Percentiles rank a stretch among this genome's conserved stretches.
Conservation (phyloP, 768 basidiomycete species). For the Infundibulicybe gibba region DNA sequence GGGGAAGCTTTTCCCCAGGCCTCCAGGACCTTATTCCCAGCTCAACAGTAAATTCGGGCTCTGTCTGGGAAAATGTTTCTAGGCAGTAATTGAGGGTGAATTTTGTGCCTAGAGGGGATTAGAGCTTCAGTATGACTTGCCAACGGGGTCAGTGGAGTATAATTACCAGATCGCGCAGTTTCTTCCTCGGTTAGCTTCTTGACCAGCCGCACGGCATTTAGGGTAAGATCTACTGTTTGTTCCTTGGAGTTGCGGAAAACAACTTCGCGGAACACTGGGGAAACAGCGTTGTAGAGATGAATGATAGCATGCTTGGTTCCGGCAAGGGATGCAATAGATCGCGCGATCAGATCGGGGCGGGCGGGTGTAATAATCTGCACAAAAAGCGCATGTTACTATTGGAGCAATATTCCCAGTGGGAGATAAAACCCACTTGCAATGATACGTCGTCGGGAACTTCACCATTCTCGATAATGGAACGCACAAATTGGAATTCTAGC, state of each 20-base stretch:
- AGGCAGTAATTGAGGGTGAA: conserved; percentile 86
- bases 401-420: neutral
- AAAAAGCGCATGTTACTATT: neutral
- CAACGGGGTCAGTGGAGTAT: neutral
- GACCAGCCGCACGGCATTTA: conserved; percentile 65
- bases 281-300: conserved; percentile 86
- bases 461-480: conserved; percentile 60
- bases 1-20: conserved; percentile 65
- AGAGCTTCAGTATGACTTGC: neutral
- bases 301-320: conserved; percentile 77
- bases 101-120: conserved; percentile 34
- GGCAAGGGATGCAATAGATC: conserved; percentile 70
- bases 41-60: conserved; percentile 74
- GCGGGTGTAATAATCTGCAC: conserved; percentile 75
- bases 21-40: conserved; percentile 71
- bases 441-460: conserved; percentile 76
- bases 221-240: conserved; percentile 71
- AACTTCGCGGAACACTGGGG: conserved; percentile 69
- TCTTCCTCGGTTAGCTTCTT: conserved; percentile 67
- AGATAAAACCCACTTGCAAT: conserved; percentile 54
- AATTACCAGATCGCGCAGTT: conserved; percentile 50
- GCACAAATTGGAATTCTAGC: conserved; percentile 74
- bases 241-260: conserved; percentile 77
- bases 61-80: conserved; percentile 84
- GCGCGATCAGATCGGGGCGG: conserved; percentile 71